Evolutionary conservation across 768 basidiomycete genomes (phyloP), one percentile per base, ranked within the genome.

Genomic region (Rubroboletus satanas): DNA sequence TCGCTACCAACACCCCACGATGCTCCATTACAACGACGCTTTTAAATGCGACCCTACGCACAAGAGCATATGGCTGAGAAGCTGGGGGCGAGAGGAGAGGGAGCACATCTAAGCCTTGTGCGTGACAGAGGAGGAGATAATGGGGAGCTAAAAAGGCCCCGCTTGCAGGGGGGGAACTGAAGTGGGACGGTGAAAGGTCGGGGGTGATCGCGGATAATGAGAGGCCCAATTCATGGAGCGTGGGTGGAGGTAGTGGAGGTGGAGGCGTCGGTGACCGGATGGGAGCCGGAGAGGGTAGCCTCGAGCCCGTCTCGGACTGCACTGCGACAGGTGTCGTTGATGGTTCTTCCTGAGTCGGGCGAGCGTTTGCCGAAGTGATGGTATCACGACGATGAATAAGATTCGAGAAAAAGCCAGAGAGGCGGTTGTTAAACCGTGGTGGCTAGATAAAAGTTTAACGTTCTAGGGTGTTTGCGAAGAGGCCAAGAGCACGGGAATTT

Each of bases 1-100:
- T 91, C 12, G 91, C 90, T 9, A 93, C 91, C n/a, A 93, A 74
- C 0, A 93, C 90, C 7, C 90, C 91, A 31, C 91, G 86, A 64
- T 93, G 88, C 62, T 93, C 91, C 91, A 93, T 93, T 14, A 93
- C 87, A 1, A 93, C 88, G n/a, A 93, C 85, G 52, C 81, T 84
- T 66, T 91, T 93, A 71, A 93, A 93, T 35, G 80, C 79, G 49
- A 91, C 88, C 51, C 90, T 80, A 21, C 91, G 83, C 23, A 93
- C 85, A 28, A 93, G 78, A 10, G 91, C 84, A 69, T 91, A 93
- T 14, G 92, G 89, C 60, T 86, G 85, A 7, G 79, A 77, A 14
- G 83, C 77, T 2, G 90, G 91, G 0, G 91, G 90, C 0, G 86
- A 84, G 11, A 79, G 68, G 29, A 93, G 75, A 2, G 91, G 88